A percentile compares a stretch with the other conserved stretches of the same genome.
phyloP scores from a whole-genome alignment of 225 moss, liverwort and hornwort species.

The Antitrichia curtipendula region DNA sequence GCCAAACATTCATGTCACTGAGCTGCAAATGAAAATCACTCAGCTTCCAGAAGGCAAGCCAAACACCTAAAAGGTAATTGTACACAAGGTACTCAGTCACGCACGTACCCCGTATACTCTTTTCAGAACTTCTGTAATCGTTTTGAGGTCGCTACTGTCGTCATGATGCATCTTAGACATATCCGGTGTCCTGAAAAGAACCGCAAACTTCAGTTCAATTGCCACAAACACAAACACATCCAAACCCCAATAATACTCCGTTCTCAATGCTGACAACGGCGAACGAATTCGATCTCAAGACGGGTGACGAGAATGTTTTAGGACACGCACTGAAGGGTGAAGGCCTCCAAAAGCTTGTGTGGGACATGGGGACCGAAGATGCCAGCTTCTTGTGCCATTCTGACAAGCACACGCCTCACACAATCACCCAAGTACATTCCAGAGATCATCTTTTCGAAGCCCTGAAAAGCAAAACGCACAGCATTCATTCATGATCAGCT shows the following conservation, averaged over 20 bases:
- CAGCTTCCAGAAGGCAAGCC: background rate
- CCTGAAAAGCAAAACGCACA: constrained; percentile 33
- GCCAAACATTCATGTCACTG: background rate
- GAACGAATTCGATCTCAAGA: background rate
- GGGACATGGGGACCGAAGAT: constrained; percentile 67
- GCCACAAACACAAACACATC: background rate
- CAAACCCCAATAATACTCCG: background rate
- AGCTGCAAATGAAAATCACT: background rate
- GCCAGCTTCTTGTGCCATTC: constrained; percentile 82
- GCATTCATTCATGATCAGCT: background rate
- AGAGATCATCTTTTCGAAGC: constrained; percentile 93
- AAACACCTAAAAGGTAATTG: background rate
- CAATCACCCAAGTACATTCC: constrained; percentile 98
- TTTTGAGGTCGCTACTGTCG: constrained; percentile 50
- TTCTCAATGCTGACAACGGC: background rate
- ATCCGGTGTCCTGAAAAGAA: constrained; percentile 55
- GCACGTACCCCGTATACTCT: constrained; percentile 66
- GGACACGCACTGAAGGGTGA: constrained; percentile 51
- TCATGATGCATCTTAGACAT: constrained; percentile 91
- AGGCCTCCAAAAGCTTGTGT: constrained; percentile 69
- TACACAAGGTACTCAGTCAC: background rate
- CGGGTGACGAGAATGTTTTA: background rate
- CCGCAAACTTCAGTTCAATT: background rate
- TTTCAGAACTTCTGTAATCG: constrained; percentile 53
- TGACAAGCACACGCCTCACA: constrained; percentile 73